Base-by-base conservation (phyloP, 2,329 filamentous ascomycete genomes). In the Microdochium nivale region DNA sequence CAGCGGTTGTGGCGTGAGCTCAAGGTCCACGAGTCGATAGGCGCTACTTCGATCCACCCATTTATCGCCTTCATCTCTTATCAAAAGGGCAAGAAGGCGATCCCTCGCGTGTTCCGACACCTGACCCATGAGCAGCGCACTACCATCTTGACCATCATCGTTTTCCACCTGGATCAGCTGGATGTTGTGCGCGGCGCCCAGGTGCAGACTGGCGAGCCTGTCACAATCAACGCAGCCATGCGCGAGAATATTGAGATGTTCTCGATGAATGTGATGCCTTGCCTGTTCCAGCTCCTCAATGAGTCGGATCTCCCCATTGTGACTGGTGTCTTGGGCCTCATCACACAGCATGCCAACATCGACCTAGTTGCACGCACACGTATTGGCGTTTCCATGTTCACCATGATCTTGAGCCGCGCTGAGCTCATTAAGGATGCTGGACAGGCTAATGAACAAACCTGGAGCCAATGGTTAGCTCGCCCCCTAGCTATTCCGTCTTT, bases 31-130 rank as follows among this genome's bases (percentile, higher is more conserved):
- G 92, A 96, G 65, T 91, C 90, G 1, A 94, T 96, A 59, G 86
- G 81, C 25, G 79, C 75, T 47, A 88, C 86, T 50, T 81, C 87
- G 3, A 77, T 84, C 19, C 94, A 99, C 67, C 94, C 94, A 0
- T 99, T 99, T 70, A 96, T 99, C 59, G 89, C 91, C 47, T 92
- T 99, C 67, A 75, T 99, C 47, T 95, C 91, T 3, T 95, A 94
- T 63, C 83, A 86, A 59, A 99, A 99, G 75, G 94, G 94, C 63
- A 97, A 96, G 74, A 96, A 94, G 73, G 89, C 88, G 1, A 90
- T 99, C 54, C 90, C 90, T 49, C 89, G 94, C 51, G 88, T 97
- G 50, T 97, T 97, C 80, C 86, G 90, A 44, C 90, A 96, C 63
- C 88, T 96, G 50, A 87, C 88, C 56, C 87, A 91, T 55, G 88